phyloP scores from a whole-genome alignment of 192 early-diverging fungal species.

The Coemansia biformis region DNA sequence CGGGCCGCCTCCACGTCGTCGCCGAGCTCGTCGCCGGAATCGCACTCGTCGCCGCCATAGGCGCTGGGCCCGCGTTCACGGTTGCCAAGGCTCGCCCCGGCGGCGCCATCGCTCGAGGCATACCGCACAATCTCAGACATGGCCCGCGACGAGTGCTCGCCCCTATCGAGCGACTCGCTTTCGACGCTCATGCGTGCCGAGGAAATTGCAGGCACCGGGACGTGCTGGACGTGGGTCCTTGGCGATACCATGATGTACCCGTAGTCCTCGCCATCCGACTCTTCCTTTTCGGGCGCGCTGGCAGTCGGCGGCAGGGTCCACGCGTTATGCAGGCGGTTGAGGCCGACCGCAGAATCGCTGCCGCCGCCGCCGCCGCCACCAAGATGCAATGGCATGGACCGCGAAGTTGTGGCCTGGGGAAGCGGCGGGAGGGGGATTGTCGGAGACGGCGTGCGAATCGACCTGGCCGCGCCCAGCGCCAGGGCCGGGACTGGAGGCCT shows the following conservation, averaged over 20 bases:
- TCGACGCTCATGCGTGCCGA: conserved; percentile 14
- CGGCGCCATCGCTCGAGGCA: neutral
- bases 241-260: conserved; percentile 50
- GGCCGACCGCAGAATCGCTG: neutral
- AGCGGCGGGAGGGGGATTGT: conserved; percentile 14
- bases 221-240: conserved; percentile 39
- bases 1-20: conserved; percentile 2
- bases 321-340: conserved; percentile 5
- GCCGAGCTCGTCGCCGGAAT: neutral
- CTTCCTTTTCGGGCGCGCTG: conserved; percentile 5
- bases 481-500: conserved; percentile 5
- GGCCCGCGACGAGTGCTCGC: neutral
- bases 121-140: neutral
- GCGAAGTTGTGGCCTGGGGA: conserved; percentile 6
- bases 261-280: conserved; percentile 45
- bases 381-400: conserved; percentile 4
- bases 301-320: neutral
- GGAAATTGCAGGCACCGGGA: conserved; percentile 19
- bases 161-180: conserved; percentile 1
- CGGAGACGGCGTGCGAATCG: conserved; percentile 9
- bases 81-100: neutral
- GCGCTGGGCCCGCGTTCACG: too few species aligned
- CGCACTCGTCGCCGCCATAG: too few species aligned
- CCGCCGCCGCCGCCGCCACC: neutral
- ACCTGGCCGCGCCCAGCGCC: conserved; percentile 1